phyloP scores from a whole-genome alignment of 2,329 filamentous ascomycete genomes.

The Podosphaera fusca region DNA sequence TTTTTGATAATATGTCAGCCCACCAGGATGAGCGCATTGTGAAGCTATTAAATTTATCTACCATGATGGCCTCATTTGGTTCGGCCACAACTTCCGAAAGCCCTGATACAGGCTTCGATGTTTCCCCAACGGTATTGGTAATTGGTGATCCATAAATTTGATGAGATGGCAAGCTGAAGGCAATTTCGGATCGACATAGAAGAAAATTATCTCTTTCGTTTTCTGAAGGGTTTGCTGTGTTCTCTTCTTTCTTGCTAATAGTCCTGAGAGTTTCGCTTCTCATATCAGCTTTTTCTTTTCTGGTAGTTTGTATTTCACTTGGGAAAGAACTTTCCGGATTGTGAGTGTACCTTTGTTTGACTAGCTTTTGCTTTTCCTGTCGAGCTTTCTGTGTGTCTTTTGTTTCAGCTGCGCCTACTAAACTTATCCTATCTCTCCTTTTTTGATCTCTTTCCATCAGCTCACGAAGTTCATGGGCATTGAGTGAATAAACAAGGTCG shows the following conservation, averaged over 20 bases:
- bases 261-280: neutral
- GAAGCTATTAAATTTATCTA: conserved; percentile 5
- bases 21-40: neutral
- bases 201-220: neutral
- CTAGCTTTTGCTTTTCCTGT: conserved; percentile 40
- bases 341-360: conserved; percentile 22
- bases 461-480: conserved; percentile 63
- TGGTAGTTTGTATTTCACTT: neutral
- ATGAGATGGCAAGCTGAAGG: neutral
- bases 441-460: conserved; percentile 76
- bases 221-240: neutral
- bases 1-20: neutral
- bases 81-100: neutral
- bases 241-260: neutral
- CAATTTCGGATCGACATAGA: neutral
- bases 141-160: neutral
- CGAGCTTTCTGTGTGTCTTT: conserved; percentile 36
- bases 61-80: conserved; percentile 14
- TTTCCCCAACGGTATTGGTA: neutral
- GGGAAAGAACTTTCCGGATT: neutral
- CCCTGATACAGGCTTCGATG: neutral
- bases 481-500: conserved; percentile 62
- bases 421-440: conserved; percentile 50
- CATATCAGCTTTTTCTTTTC: neutral
- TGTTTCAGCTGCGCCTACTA: conserved; percentile 34